These are phyloP conservation scores for Jamesozyma spencerorum DNA, from an alignment of 805 yeast species.

Conservation along the genomic window DNA sequence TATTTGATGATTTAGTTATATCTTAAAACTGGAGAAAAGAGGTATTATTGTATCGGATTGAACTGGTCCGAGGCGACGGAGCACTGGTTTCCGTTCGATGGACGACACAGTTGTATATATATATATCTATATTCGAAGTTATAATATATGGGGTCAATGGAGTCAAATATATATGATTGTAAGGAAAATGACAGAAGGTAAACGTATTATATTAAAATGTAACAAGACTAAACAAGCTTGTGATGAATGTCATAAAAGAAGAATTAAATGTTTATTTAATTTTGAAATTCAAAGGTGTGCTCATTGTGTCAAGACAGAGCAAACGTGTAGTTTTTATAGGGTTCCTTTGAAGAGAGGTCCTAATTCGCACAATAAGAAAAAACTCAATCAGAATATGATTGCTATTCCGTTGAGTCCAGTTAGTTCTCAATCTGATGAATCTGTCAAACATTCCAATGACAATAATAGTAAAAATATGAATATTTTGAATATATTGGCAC, in stretches of 20 bases:
- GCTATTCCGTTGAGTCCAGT: not conserved
- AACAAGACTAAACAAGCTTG: slow-evolving; percentile 69
- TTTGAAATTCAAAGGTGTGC: slow-evolving; percentile 35
- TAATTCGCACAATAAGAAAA: not conserved
- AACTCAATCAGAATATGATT: not conserved
- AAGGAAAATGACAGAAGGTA: not conserved
- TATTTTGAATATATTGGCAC: too few species aligned
- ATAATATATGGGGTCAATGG: too few species aligned
- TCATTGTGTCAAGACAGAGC: slow-evolving; percentile 50
- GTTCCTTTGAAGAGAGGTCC: slow-evolving; percentile 74
- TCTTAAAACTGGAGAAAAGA: too few species aligned
- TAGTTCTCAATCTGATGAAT: not conserved
- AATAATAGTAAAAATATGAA: too few species aligned
- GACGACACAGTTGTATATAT: too few species aligned
- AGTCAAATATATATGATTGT: too few species aligned
- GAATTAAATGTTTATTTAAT: slow-evolving; percentile 59
- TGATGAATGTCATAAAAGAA: slow-evolving; percentile 67
- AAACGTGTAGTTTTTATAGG: slow-evolving; percentile 57
- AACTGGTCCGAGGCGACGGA: too few species aligned
- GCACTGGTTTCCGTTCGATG: too few species aligned
- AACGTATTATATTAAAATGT: not conserved
- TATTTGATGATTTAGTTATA: too few species aligned
- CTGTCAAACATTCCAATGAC: too few species aligned
- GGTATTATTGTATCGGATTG: too few species aligned
- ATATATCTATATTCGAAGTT: not conserved